A percentile compares a stretch with the other conserved stretches of the same genome.
These are phyloP conservation scores for Mycena alexandri DNA, from an alignment of 768 basidiomycete species.

Conservation along the genomic window DNA sequence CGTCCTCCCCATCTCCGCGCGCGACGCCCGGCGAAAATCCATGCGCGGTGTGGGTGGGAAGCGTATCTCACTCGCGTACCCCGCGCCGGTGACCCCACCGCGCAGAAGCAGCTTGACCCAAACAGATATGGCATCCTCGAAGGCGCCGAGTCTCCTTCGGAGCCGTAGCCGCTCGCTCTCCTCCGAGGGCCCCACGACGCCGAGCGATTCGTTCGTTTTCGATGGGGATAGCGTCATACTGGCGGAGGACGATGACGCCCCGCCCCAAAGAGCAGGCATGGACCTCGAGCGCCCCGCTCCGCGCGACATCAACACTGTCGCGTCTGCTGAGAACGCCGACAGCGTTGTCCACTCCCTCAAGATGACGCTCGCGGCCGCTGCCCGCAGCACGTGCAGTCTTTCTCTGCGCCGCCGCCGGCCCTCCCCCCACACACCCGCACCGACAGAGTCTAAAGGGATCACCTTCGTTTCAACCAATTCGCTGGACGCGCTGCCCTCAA, in stretches of 20 bases:
- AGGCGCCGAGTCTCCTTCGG: constrained; percentile 29
- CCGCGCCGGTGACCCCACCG: constrained; percentile 12
- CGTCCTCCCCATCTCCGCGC: constrained; percentile 57
- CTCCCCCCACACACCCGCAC: not conserved
- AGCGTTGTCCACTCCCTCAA: not conserved
- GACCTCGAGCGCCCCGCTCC: constrained; percentile 24
- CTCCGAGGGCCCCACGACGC: constrained; percentile 29
- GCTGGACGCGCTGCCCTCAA: constrained; percentile 16
- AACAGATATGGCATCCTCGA: not conserved
- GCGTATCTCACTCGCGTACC: constrained; percentile 21
- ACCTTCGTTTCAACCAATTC: constrained; percentile 33
- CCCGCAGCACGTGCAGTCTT: constrained; percentile 18
- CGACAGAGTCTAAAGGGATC: constrained; percentile 3
- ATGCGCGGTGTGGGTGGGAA: constrained; percentile 30
- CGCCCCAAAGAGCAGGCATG: not conserved
- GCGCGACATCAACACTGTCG: constrained; percentile 5
- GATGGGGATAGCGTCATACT: constrained; percentile 3
- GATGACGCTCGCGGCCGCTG: not conserved
- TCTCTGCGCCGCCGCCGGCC: constrained; percentile 17
- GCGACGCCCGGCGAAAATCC: constrained; percentile 36
- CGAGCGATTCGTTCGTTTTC: constrained; percentile 15
- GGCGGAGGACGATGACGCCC: constrained; percentile 1
- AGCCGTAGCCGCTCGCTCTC: constrained; percentile 29
- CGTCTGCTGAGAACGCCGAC: not conserved
- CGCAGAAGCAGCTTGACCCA: constrained; percentile 24